Conservation (phyloP, 352 stramenopile species). For the Globisporangium camurandrum region DNA sequence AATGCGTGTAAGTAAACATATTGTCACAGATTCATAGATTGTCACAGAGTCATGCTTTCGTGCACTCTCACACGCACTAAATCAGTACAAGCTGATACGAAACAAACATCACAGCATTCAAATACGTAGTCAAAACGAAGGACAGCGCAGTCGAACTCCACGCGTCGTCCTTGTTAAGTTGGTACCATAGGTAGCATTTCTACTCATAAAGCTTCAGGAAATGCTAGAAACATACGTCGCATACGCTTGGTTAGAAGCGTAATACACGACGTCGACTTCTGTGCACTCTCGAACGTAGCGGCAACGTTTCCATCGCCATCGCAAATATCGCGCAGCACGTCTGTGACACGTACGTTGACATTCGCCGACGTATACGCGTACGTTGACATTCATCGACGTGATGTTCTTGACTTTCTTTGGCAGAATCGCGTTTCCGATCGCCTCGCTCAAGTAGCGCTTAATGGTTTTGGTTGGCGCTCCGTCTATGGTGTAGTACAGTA, state of each 20-base stretch:
- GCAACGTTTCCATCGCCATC: constrained; percentile 1
- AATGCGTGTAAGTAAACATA: background rate
- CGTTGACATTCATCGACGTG: constrained; percentile 2
- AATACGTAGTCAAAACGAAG: too few relatives aligned
- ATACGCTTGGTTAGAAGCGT: constrained; percentile 2
- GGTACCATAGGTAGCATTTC: constrained; percentile 2
- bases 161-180: constrained; percentile 1
- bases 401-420: constrained; percentile 5
- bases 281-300: background rate
- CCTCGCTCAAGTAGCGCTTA: background rate
- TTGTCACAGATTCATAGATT: background rate
- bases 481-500: background rate
- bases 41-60: background rate
- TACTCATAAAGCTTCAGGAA: background rate
- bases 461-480: background rate
- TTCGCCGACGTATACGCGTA: background rate
- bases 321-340: background rate
- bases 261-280: background rate
- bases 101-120: too few relatives aligned
- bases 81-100: background rate
- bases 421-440: background rate
- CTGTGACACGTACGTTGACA: background rate
- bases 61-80: background rate
- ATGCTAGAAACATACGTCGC: background rate
- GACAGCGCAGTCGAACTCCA: too few relatives aligned